phyloP scores from a whole-genome alignment of 208 protist species.

The Angomonas deanei region DNA sequence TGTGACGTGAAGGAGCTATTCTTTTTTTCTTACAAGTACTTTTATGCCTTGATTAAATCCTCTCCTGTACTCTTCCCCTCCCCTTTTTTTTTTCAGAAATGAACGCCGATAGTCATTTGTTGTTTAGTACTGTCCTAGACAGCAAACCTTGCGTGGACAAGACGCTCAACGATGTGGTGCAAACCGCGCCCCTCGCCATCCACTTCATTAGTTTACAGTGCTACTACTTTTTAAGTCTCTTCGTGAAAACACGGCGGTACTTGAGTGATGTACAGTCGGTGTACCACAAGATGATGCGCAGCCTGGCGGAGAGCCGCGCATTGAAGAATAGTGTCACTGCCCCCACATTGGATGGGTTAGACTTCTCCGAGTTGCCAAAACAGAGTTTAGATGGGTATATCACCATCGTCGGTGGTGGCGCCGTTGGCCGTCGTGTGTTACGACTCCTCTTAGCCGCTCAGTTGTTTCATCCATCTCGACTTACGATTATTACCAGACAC shows the following conservation, averaged over 20 bases:
- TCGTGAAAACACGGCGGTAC: conserved; percentile 40
- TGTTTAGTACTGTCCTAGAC: conserved; percentile 43
- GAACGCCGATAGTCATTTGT: conserved; percentile 35
- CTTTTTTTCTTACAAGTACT: too few species aligned
- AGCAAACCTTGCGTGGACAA: conserved; percentile 48
- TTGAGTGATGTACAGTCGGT: conserved; percentile 44
- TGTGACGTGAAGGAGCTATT: too few species aligned
- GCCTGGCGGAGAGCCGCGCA: not conserved
- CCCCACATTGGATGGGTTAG: not conserved
- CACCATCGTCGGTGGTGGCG: conserved; percentile 57
- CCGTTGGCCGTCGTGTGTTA: conserved; percentile 36
- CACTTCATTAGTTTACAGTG: conserved; percentile 53
- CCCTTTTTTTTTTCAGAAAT: conserved; percentile 12
- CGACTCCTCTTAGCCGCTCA: conserved; percentile 6
- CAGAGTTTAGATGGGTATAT: conserved; percentile 40
- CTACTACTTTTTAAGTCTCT: conserved; percentile 43
- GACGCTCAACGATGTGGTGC: conserved; percentile 26
- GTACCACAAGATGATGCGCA: conserved; percentile 20
- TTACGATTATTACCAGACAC: conserved; percentile 76
- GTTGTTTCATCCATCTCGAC: conserved; percentile 62
- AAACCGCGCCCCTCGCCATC: conserved; percentile 50
- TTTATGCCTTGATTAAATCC: too few species aligned
- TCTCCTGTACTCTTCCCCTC: conserved; percentile 11
- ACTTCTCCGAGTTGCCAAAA: not conserved
- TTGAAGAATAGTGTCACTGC: not conserved